Conservation (phyloP, 495 filamentous ascomycete species). For the Hypomontagnella monticulosa region DNA sequence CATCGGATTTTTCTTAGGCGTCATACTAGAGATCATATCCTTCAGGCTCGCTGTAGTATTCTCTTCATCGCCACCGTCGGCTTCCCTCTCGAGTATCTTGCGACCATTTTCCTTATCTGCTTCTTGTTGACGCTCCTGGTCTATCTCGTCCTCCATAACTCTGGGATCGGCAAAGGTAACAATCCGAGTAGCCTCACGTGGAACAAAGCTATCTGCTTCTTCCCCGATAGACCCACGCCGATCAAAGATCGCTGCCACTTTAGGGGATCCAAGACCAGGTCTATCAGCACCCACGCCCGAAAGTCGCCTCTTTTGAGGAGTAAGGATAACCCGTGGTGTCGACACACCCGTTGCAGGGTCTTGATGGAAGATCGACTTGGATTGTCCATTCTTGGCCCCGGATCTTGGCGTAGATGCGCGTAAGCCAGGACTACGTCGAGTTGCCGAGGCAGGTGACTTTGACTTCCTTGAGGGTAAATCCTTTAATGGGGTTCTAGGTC, state of each 20-base stretch:
- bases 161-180: conserved; percentile 75
- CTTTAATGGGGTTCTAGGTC: conserved; percentile 62
- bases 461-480: conserved; percentile 55
- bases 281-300: conserved; percentile 80
- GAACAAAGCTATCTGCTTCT: conserved; percentile 68
- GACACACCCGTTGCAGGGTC: conserved; percentile 65
- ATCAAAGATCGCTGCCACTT: conserved; percentile 76
- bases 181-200: conserved; percentile 49
- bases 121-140: conserved; percentile 72
- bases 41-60: conserved; percentile 71
- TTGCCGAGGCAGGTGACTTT: conserved; percentile 43
- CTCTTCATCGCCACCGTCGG: conserved; percentile 58
- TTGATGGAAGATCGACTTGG: conserved; percentile 66
- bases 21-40: conserved; percentile 80
- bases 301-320: conserved; percentile 68
- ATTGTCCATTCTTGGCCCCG: conserved; percentile 29
- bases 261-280: conserved; percentile 80
- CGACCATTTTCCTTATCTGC: conserved; percentile 69
- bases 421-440: not conserved
- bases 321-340: conserved; percentile 72
- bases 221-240: conserved; percentile 77
- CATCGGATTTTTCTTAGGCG: conserved; percentile 75
- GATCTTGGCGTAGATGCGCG: conserved; percentile 35
- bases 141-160: conserved; percentile 72
- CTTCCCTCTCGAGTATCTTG: conserved; percentile 60